A percentile compares a stretch with the other conserved stretches of the same genome.
Conservation (phyloP, 2,329 filamentous ascomycete genomes). For the Monosporascus sp. region DNA sequence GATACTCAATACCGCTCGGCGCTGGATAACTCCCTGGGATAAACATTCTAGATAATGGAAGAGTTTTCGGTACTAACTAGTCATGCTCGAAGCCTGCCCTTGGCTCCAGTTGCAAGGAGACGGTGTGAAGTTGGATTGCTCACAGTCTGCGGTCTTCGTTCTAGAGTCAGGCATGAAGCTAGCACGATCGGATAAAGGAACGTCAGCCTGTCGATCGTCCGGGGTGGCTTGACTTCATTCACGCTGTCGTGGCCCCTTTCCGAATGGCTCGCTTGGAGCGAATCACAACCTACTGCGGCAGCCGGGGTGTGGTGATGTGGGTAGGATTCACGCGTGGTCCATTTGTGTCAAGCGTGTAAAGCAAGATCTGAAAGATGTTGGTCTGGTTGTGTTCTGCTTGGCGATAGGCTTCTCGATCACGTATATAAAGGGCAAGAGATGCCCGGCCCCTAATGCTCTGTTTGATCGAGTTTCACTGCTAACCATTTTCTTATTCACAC, state of each 20-base stretch:
- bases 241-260: constrained; percentile 12
- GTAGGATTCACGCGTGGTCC: background rate
- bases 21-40: background rate
- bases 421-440: constrained; percentile 14
- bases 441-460: constrained; percentile 5
- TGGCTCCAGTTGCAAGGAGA: constrained; percentile 3
- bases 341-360: background rate
- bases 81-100: background rate
- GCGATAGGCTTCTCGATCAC: constrained; percentile 8
- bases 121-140: constrained; percentile 5
- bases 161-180: constrained; percentile 10
- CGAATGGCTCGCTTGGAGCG: constrained; percentile 12
- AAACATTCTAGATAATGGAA: constrained; percentile 1
- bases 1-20: background rate
- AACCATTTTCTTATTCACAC: constrained; percentile 14
- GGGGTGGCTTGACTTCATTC: constrained; percentile 3
- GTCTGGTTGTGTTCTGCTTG: constrained; percentile 4
- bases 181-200: background rate
- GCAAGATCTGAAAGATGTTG: background rate
- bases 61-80: background rate
- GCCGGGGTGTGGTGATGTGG: background rate
- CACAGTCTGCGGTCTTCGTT: constrained; percentile 7
- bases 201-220: constrained; percentile 10
- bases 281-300: constrained; percentile 1
- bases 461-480: constrained; percentile 5